Percentiles rank a stretch among this genome's conserved stretches.
Evolutionary conservation across 805 yeast genomes (phyloP).

Genomic region (Schwanniomyces sp.): DNA sequence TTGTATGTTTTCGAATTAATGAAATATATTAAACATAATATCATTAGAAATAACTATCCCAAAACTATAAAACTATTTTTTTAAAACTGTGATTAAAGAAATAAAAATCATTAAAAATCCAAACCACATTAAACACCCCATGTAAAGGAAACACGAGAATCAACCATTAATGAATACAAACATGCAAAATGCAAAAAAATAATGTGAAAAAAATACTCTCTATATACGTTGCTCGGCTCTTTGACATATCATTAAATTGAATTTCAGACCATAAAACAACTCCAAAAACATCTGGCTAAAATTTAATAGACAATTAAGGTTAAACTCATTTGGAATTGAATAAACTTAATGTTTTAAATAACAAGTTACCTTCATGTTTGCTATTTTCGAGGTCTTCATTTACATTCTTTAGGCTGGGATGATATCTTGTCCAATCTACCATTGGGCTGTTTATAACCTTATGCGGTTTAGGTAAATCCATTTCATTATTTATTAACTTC

Average conservation of each 20-base stretch:
- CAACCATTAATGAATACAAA: background rate
- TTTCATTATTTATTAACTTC: slow-evolving; percentile 31
- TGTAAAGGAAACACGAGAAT: background rate
- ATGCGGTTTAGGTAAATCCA: slow-evolving; percentile 34
- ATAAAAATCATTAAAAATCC: background rate
- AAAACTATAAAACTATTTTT: background rate
- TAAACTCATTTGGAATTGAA: slow-evolving; percentile 13
- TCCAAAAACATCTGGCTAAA: background rate
- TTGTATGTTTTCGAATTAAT: too few species aligned
- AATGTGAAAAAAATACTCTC: background rate
- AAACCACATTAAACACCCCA: background rate
- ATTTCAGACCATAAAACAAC: background rate
- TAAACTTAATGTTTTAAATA: slow-evolving; percentile 24
- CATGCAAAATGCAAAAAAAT: background rate
- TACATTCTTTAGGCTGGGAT: slow-evolving; percentile 25
- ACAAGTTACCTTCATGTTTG: slow-evolving; percentile 10
- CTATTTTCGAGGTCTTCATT: slow-evolving; percentile 14
- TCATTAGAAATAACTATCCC: background rate
- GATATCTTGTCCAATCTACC: slow-evolving; percentile 39
- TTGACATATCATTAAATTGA: background rate
- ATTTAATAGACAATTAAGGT: background rate
- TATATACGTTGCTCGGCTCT: background rate
- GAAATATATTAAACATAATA: background rate
- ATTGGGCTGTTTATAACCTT: slow-evolving; percentile 32
- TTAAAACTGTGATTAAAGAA: background rate